phyloP scores from a whole-genome alignment of 352 stramenopile genomes.

The Phytophthora ramorum region DNA sequence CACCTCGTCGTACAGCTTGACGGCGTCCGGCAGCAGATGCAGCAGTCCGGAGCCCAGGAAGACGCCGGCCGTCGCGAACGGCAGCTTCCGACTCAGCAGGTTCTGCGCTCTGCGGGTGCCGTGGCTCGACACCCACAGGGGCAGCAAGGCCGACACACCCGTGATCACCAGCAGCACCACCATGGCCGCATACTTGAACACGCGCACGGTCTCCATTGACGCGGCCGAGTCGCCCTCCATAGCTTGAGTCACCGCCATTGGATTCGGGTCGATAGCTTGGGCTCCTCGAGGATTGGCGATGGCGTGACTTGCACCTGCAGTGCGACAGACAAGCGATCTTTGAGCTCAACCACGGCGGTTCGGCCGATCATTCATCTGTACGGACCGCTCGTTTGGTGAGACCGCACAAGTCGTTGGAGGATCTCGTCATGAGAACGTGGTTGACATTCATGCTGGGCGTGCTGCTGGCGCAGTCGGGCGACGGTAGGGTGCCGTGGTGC shows the following conservation, averaged over 20 bases:
- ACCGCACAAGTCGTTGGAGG: not conserved
- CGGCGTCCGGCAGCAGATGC: slow-evolving; percentile 63
- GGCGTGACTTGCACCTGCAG: not conserved
- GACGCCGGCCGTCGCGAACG: slow-evolving; percentile 66
- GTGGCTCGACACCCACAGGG: slow-evolving; percentile 60
- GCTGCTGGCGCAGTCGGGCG: slow-evolving; percentile 2
- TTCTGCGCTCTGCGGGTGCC: slow-evolving; percentile 46
- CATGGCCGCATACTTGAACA: slow-evolving; percentile 67
- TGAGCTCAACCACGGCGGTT: slow-evolving; percentile 14
- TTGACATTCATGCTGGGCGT: slow-evolving; percentile 4
- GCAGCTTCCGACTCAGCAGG: slow-evolving; percentile 62
- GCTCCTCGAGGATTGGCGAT: slow-evolving; percentile 18
- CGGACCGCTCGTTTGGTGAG: not conserved
- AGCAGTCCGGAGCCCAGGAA: slow-evolving; percentile 71
- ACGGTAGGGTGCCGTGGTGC: slow-evolving; percentile 13
- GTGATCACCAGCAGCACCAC: slow-evolving; percentile 65
- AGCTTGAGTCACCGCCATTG: slow-evolving; percentile 17
- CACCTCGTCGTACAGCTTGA: slow-evolving; percentile 63
- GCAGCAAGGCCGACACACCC: slow-evolving; percentile 54
- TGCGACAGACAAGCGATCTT: not conserved
- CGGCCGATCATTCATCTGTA: slow-evolving; percentile 5
- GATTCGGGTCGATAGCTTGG: not conserved
- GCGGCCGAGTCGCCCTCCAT: slow-evolving; percentile 23
- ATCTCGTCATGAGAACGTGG: not conserved
- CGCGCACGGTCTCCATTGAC: slow-evolving; percentile 26